phyloP scores from a whole-genome alignment of 169 alveolate genomes.

The Cryptosporidium sp. region DNA sequence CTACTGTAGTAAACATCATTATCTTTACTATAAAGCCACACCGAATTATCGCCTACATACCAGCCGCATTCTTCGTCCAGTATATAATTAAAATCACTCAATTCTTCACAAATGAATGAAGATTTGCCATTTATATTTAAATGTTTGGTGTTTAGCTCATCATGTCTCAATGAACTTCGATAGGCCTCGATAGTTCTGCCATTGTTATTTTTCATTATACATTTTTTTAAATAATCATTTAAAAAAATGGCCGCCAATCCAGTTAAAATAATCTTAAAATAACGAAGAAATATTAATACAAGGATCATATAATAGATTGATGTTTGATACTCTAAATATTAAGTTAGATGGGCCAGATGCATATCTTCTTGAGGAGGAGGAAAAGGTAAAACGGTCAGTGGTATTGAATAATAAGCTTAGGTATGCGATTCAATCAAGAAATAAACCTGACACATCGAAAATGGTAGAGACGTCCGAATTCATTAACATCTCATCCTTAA shows the following conservation, averaged over 20 bases:
- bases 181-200: neutral
- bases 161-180: neutral
- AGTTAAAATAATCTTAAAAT: slow-evolving; percentile 13
- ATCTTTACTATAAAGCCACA: slow-evolving; percentile 37
- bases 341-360: slow-evolving; percentile 71
- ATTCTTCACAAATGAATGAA: neutral
- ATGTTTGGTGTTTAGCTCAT: neutral
- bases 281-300: neutral
- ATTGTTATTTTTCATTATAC: slow-evolving; percentile 1
- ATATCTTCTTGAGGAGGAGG: slow-evolving; percentile 57
- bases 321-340: slow-evolving; percentile 12
- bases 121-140: neutral
- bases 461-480: slow-evolving; percentile 65
- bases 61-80: slow-evolving; percentile 71
- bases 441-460: slow-evolving; percentile 51
- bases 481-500: slow-evolving; percentile 27
- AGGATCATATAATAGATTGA: neutral
- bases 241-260: slow-evolving; percentile 28
- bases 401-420: slow-evolving; percentile 36
- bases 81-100: neutral
- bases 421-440: slow-evolving; percentile 51
- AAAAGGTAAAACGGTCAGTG: slow-evolving; percentile 24
- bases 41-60: slow-evolving; percentile 32
- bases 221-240: neutral
- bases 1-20: slow-evolving; percentile 51